Evolutionary conservation across 805 yeast species (phyloP).

Genomic region (Teunomyces cretensis): DNA sequence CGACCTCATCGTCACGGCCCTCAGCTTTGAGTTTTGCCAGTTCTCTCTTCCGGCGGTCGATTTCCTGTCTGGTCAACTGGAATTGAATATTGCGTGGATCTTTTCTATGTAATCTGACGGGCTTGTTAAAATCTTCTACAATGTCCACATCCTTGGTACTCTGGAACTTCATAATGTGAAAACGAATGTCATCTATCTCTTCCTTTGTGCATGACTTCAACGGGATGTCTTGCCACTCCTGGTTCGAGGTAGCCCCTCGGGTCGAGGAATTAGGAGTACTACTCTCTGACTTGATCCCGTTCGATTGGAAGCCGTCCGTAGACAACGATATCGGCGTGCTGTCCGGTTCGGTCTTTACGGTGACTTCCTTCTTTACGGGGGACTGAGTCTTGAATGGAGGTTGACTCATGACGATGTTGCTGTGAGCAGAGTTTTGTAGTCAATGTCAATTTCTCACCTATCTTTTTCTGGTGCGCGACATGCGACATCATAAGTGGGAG

Average conservation of each 20-base stretch:
- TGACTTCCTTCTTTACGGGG: slow-evolving; percentile 27
- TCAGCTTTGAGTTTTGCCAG: slow-evolving; percentile 19
- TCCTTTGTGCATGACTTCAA: slow-evolving; percentile 71
- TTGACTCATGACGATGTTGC: slow-evolving; percentile 22
- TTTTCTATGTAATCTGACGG: slow-evolving; percentile 86
- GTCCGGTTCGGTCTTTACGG: slow-evolving; percentile 9
- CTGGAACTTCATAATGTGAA: slow-evolving; percentile 81
- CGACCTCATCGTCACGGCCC: slow-evolving; percentile 5
- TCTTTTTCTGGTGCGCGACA: slow-evolving; percentile 2
- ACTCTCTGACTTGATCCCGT: neutral
- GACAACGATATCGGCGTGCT: neutral
- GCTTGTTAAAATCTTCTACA: slow-evolving; percentile 65
- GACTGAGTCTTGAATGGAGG: slow-evolving; percentile 6
- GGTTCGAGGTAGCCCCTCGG: slow-evolving; percentile 9
- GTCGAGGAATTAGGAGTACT: neutral
- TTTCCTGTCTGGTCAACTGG: slow-evolving; percentile 75
- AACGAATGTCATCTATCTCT: slow-evolving; percentile 70
- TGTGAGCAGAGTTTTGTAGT: slow-evolving; percentile 1
- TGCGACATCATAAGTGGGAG: neutral
- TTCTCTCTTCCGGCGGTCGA: slow-evolving; percentile 53
- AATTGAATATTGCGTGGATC: slow-evolving; percentile 91
- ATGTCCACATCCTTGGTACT: slow-evolving; percentile 73
- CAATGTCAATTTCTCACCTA: neutral
- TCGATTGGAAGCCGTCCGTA: slow-evolving; percentile 2
- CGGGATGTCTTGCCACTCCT: slow-evolving; percentile 52